A percentile compares a stretch with the other conserved stretches of the same genome.
phyloP scores from a whole-genome alignment of 78 protist species.

The Bodo saltans region DNA sequence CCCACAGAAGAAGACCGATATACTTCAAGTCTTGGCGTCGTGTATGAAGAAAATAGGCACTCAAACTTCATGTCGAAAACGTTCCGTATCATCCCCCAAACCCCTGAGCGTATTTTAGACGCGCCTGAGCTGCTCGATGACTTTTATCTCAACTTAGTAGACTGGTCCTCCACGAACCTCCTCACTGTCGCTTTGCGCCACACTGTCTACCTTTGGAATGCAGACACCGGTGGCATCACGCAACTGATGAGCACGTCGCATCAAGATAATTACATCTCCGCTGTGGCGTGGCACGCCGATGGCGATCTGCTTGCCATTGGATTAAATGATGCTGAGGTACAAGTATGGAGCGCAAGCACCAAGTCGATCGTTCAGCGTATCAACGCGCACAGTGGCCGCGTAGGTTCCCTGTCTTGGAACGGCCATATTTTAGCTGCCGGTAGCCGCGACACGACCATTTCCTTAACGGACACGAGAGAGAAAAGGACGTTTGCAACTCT shows the following conservation, averaged over 20 bases:
- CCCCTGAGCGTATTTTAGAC: slow-evolving; percentile 80
- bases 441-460: slow-evolving; percentile 73
- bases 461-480: slow-evolving; percentile 89
- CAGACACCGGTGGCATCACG: slow-evolving; percentile 70
- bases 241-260: slow-evolving; percentile 44
- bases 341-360: slow-evolving; percentile 83
- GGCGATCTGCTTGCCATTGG: slow-evolving; percentile 93
- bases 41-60: neutral
- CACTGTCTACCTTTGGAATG: slow-evolving; percentile 95
- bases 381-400: slow-evolving; percentile 89
- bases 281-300: slow-evolving; percentile 74
- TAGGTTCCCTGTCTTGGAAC: slow-evolving; percentile 97
- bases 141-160: slow-evolving; percentile 96
- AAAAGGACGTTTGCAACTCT: slow-evolving; percentile 37
- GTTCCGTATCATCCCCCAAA: slow-evolving; percentile 60
- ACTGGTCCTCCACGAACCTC: slow-evolving; percentile 82
- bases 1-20: neutral
- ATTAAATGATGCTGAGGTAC: slow-evolving; percentile 66
- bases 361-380: slow-evolving; percentile 67
- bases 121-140: slow-evolving; percentile 95
- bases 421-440: slow-evolving; percentile 82
- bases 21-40: neutral
- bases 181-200: slow-evolving; percentile 94
- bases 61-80: slow-evolving; percentile 3
- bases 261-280: slow-evolving; percentile 72